Percentiles rank a stretch among this genome's conserved stretches.
phyloP scores from a whole-genome alignment of 495 filamentous ascomycete genomes.

The Talaromyces stipitatus region DNA sequence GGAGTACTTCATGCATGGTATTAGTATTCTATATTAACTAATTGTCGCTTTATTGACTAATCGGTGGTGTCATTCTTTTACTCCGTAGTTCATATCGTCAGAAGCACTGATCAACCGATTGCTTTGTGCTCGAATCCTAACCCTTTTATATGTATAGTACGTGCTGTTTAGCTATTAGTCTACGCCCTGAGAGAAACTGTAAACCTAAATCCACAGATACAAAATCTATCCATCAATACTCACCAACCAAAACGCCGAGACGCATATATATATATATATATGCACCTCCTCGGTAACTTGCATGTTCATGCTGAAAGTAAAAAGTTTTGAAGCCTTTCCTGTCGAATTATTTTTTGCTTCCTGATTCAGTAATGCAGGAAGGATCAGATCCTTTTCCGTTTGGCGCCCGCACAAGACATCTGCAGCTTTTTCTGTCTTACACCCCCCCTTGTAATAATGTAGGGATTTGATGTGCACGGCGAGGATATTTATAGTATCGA shows the following conservation, averaged over 20 bases:
- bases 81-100: not conserved
- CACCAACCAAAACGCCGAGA: not conserved
- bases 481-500: conserved; percentile 1
- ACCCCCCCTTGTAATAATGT: not conserved
- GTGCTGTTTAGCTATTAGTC: not conserved
- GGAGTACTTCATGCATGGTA: too few relatives aligned
- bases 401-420: not conserved
- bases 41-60: too few relatives aligned
- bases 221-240: not conserved
- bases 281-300: conserved; percentile 2
- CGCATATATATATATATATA: not conserved
- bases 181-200: too few relatives aligned
- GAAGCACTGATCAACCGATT: conserved; percentile 1
- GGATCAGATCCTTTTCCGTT: not conserved
- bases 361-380: not conserved
- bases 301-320: not conserved
- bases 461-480: not conserved
- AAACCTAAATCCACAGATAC: too few relatives aligned
- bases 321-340: not conserved
- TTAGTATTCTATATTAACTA: too few relatives aligned
- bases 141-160: not conserved
- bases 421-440: not conserved
- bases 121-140: not conserved
- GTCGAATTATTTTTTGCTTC: not conserved
- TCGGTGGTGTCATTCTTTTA: too few relatives aligned